Conservation (phyloP, 768 basidiomycete species). For the Austroboletus eburneus region DNA sequence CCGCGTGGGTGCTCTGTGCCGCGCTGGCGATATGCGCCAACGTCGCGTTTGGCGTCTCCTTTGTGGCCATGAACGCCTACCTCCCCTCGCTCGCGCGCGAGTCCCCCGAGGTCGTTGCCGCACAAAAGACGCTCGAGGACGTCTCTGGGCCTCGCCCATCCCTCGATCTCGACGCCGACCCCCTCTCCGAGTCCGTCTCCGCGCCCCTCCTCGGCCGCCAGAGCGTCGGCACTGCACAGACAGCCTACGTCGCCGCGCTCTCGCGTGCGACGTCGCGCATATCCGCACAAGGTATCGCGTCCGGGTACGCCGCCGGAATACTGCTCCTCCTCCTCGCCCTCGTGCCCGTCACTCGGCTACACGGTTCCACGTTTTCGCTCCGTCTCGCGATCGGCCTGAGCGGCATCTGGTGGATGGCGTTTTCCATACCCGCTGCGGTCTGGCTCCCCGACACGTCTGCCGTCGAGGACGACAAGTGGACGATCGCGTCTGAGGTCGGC, state of each 20-base stretch:
- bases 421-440: conserved; percentile 71
- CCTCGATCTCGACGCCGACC: conserved; percentile 16
- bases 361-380: conserved; percentile 74
- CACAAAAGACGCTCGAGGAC: conserved; percentile 31
- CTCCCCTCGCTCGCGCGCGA: conserved; percentile 69
- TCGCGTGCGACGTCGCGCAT: conserved; percentile 78
- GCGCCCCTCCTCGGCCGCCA: conserved; percentile 35
- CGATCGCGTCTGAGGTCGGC: conserved; percentile 46
- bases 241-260: conserved; percentile 52
- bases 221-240: conserved; percentile 21
- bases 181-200: conserved; percentile 30
- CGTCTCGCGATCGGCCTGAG: conserved; percentile 81
- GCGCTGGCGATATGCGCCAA: conserved; percentile 75
- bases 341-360: conserved; percentile 69
- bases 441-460: conserved; percentile 54
- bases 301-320: conserved; percentile 85
- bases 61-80: conserved; percentile 90
- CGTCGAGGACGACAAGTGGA: conserved; percentile 37
- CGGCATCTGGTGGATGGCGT: conserved; percentile 85
- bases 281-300: conserved; percentile 80
- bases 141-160: neutral
- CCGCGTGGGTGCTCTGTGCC: conserved; percentile 65
- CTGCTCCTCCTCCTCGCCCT: conserved; percentile 66
- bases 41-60: conserved; percentile 79
- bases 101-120: conserved; percentile 51